A percentile compares a stretch with the other conserved stretches of the same genome.
phyloP scores from a whole-genome alignment of 192 early-diverging fungal genomes.

The Spizellomyces sp. region DNA sequence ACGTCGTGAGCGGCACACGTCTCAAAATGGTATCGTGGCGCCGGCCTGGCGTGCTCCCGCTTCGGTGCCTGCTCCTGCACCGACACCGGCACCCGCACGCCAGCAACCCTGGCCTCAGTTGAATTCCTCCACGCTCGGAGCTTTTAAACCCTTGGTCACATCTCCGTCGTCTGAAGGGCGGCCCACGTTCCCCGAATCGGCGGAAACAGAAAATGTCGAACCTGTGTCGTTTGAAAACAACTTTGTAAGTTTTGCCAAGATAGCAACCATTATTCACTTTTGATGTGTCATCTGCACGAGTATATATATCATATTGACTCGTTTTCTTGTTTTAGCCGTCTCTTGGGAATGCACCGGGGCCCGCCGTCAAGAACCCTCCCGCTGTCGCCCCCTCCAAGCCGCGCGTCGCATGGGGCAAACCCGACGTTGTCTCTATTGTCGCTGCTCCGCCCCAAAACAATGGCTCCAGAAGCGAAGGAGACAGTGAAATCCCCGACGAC shows the following conservation, averaged over 20 bases:
- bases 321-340: neutral
- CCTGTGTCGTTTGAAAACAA: slow-evolving; percentile 21
- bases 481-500: neutral
- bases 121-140: slow-evolving; percentile 26
- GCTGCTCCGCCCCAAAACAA: slow-evolving; percentile 10
- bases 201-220: neutral
- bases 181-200: neutral
- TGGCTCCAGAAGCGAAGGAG: too few relatives aligned
- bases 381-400: slow-evolving; percentile 3
- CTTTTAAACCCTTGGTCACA: slow-evolving; percentile 20
- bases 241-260: slow-evolving; percentile 7
- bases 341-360: neutral
- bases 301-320: neutral
- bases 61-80: neutral
- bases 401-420: slow-evolving; percentile 24
- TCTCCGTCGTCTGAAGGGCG: slow-evolving; percentile 2
- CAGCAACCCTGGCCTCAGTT: slow-evolving; percentile 38
- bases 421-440: slow-evolving; percentile 29
- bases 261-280: neutral
- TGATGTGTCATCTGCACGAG: neutral
- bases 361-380: neutral
- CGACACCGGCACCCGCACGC: neutral
- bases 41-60: slow-evolving; percentile 8
- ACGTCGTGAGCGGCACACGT: slow-evolving; percentile 12
- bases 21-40: slow-evolving; percentile 14